Evolutionary conservation across 2,329 filamentous ascomycete species (phyloP).

Genomic region (Colletotrichum camelliae): DNA sequence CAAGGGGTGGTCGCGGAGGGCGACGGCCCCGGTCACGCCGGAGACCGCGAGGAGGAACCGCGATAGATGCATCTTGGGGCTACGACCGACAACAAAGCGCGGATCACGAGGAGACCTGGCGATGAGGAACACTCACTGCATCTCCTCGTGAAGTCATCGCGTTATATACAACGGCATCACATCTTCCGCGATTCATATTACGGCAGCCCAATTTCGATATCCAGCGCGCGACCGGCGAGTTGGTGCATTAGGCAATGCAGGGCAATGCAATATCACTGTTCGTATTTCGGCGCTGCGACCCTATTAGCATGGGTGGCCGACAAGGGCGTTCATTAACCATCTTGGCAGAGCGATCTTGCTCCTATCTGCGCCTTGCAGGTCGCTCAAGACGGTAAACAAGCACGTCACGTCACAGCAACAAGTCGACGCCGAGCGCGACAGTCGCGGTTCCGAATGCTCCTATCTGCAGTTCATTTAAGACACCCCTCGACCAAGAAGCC

Average conservation of each 20-base stretch:
- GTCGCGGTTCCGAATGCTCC: not conserved
- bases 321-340: not conserved
- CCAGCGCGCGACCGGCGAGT: not conserved
- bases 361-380: not conserved
- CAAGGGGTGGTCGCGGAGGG: not conserved
- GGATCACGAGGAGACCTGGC: not conserved
- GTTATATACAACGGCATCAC: not conserved
- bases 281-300: conserved; percentile 10
- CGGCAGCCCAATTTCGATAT: not conserved
- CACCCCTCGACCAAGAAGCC: not conserved
- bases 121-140: too few relatives aligned
- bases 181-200: not conserved
- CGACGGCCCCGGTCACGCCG: not conserved
- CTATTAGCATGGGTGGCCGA: not conserved
- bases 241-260: not conserved
- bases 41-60: not conserved
- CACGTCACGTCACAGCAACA: not conserved
- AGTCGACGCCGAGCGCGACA: not conserved
- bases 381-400: not conserved
- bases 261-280: not conserved
- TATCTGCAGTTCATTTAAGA: not conserved
- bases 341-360: not conserved
- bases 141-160: not conserved
- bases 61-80: not conserved
- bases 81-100: not conserved